These are phyloP conservation scores for Vitis vinifera DNA, from an alignment of 164 flowering plant species.

Conservation along the genomic window ASM3070453v1 NC_081806.1:14706501-14707000, in stretches of 20 bases:
- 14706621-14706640: neutral
- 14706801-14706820: neutral
- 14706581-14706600: conserved; percentile 80
- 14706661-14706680: neutral
- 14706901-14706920: too few species aligned
- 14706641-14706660: neutral
- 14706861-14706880: too few species aligned
- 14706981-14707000: too few species aligned
- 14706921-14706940: too few species aligned
- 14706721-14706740: neutral
- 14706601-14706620: conserved; percentile 59
- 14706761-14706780: neutral
- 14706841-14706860: neutral
- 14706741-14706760: neutral
- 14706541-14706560: conserved; percentile 67
- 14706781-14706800: neutral
- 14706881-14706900: too few species aligned
- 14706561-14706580: conserved; percentile 92
- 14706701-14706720: neutral
- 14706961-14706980: too few species aligned
- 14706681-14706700: neutral
- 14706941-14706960: too few species aligned
- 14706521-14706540: conserved; percentile 65
- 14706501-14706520: conserved; percentile 82
- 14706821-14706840: neutral